Evolutionary conservation across 805 yeast genomes (phyloP), one percentile per base, ranked within the genome.

Genomic region (Sugiyamaella lignohabitans): DNA sequence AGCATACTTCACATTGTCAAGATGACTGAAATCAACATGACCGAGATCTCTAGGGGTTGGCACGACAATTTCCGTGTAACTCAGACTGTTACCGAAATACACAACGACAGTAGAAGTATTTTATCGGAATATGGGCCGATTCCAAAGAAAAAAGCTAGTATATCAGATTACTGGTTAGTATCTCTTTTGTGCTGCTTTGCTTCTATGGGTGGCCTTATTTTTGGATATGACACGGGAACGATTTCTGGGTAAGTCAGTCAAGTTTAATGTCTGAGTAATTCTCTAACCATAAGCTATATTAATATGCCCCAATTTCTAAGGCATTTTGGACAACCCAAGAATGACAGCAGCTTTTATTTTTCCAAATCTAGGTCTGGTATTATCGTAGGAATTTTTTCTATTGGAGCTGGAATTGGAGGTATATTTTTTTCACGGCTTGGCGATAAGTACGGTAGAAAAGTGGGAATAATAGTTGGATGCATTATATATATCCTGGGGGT

Each of bases 321-420:
- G 24, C 64, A 80, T 54, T 78, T 77, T 54, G 83, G 82, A 54
- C 63, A 66, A 40, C 27, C 44, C 2, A 50, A 65, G 43, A 40
- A 53, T 11, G 59, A 53, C 30, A 74, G 74, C 24, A 60, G 48
- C 4, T 54, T 59, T 42, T 56, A 54, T 54, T 63, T 79, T 39
- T 71, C 82, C 11, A 70, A 75, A 53, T 75, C 71, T 18, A 69
- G 82, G 65, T 65, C 71, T n/a, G 84, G 84, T 54, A 60, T 84
- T 38, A 78, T 82, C 42, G 82, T 84, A 14, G 82, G 87, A 14
- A 77, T 81, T 47, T 69, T 83, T 46, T 80, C 86, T 18, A 71
- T 80, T 47, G 89, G 89, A 53, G 82, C 87, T 16, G 80, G 81
- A 56, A 65, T 73, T 52, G 89, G 89, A 50, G 81, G 87, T 30